Evolutionary conservation across 345 rosid species (phyloP), one percentile per base, ranked within the genome.

Genomic region (Eutrema japonicum): DNA sequence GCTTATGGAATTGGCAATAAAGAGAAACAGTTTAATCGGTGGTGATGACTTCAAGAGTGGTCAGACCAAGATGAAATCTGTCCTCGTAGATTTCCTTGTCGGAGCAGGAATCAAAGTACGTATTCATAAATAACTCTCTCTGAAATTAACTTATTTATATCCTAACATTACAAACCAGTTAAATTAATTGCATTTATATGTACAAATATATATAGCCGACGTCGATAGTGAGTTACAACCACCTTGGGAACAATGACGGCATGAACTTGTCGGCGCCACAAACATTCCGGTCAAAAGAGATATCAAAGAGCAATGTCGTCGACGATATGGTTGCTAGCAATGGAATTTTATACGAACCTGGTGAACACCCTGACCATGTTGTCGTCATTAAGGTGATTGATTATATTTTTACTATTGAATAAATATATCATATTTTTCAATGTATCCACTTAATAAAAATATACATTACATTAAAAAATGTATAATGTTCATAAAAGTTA

Each of bases 31-130:
- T 62, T 82, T 95, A 80, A 95, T 95, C 30, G 99, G 99, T 59
- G 99, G 98, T 52, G 98, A 95, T 76, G 98, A 95, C 83, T 95
- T 95, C 83, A 95, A 95, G 84, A 95, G 98, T 81, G 99, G 99
- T 65, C 99, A 95, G 83, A 95, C 99, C 75, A 95, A 95, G 88
- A 95, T 95, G 94, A 92, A 92, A 68, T 95, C 97, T 10, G 96
- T 90, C 2, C 82, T 90, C 35, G 97, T 95, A 14, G 96, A 95
- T 85, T 95, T 95, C 80, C 96, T 92, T 73, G 98, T 95, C 22
- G 97, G 98, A 4, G 99, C 99, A 12, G 99, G 99, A 52, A 95
- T 95, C 79, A 95, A 95, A 88, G 98, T 91, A 78, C 4, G 6
- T 42, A 35, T 16, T 7, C 35, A 40, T 58, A 38, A 1, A 2